A percentile compares a stretch with the other conserved stretches of the same genome.
These are phyloP conservation scores for Starmerella tilneyi DNA, from an alignment of 805 yeast species.

Conservation along the genomic window DNA sequence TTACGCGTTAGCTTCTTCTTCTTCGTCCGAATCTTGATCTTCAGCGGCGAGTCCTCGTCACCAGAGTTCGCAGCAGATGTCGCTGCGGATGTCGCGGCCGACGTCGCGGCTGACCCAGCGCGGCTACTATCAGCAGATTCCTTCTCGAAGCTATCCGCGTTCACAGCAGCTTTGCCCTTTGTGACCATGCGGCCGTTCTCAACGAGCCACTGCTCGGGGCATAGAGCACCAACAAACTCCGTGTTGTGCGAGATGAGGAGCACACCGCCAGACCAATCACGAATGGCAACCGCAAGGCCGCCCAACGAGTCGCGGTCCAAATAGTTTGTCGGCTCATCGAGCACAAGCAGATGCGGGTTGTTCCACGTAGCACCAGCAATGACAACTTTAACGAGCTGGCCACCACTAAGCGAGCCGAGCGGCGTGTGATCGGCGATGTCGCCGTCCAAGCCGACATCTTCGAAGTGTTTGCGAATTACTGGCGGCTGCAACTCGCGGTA, in stretches of 20 bases:
- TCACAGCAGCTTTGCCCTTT: conserved; percentile 63
- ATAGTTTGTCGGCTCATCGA: conserved; percentile 98
- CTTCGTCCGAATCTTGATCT: conserved; percentile 82
- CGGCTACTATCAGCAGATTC: conserved; percentile 44
- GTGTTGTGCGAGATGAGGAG: conserved; percentile 96
- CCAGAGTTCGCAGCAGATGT: conserved; percentile 34
- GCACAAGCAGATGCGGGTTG: conserved; percentile 89
- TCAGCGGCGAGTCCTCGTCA: conserved; percentile 81
- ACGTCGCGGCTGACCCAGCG: conserved; percentile 29
- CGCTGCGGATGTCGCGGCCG: conserved; percentile 41
- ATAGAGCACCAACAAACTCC: conserved; percentile 92
- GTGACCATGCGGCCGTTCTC: conserved; percentile 84
- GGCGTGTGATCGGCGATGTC: conserved; percentile 98
- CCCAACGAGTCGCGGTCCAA: conserved; percentile 96
- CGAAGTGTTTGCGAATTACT: conserved; percentile 91
- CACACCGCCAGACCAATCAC: conserved; percentile 98
- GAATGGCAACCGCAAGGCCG: conserved; percentile 92
- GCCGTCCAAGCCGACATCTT: conserved; percentile 93
- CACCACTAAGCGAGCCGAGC: conserved; percentile 92
- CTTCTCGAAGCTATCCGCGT: conserved; percentile 61
- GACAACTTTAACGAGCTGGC: conserved; percentile 94
- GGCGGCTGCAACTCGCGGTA: conserved; percentile 88
- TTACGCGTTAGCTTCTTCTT: conserved; percentile 98
- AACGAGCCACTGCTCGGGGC: conserved; percentile 98
- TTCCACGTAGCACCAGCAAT: conserved; percentile 99